Percentiles rank a stretch among this genome's conserved stretches.
Conservation (phyloP, 2,329 filamentous ascomycete species). For the Pyrenochaeta sp. region DNA sequence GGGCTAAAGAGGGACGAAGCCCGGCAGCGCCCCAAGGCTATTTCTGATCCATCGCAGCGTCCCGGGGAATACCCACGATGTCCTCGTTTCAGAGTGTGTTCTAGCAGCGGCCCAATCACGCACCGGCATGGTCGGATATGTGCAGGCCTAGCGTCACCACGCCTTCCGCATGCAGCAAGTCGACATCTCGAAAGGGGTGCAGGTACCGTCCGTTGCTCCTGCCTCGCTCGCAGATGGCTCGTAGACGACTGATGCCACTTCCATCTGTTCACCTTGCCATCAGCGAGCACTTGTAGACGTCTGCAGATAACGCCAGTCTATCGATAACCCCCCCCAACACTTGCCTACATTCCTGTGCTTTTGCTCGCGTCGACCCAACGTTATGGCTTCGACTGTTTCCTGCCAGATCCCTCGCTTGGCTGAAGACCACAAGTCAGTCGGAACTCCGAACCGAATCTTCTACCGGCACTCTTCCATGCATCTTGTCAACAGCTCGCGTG, state of each 20-base stretch:
- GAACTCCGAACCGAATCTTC: not conserved
- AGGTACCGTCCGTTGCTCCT: not conserved
- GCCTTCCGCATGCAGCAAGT: not conserved
- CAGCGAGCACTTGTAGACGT: not conserved
- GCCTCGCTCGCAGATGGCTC: not conserved
- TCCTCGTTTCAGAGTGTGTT: slow-evolving; percentile 8
- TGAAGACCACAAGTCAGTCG: not conserved
- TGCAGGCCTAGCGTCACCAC: not conserved
- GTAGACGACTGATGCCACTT: not conserved
- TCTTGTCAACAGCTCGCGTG: too few relatives aligned
- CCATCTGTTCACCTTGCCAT: not conserved
- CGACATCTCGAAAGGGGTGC: not conserved
- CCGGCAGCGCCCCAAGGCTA: slow-evolving; percentile 23
- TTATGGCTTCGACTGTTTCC: not conserved
- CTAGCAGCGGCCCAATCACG: not conserved
- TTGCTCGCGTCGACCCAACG: not conserved
- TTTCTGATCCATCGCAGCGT: slow-evolving; percentile 10
- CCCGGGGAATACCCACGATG: slow-evolving; percentile 22
- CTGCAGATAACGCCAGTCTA: not conserved
- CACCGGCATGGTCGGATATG: not conserved
- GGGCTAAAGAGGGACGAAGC: slow-evolving; percentile 12
- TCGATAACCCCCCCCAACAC: not conserved
- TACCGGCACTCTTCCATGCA: too few relatives aligned
- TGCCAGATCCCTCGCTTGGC: not conserved
- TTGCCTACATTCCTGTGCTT: not conserved